phyloP scores from a whole-genome alignment of 768 basidiomycete species.

The Phaffia australis region DNA sequence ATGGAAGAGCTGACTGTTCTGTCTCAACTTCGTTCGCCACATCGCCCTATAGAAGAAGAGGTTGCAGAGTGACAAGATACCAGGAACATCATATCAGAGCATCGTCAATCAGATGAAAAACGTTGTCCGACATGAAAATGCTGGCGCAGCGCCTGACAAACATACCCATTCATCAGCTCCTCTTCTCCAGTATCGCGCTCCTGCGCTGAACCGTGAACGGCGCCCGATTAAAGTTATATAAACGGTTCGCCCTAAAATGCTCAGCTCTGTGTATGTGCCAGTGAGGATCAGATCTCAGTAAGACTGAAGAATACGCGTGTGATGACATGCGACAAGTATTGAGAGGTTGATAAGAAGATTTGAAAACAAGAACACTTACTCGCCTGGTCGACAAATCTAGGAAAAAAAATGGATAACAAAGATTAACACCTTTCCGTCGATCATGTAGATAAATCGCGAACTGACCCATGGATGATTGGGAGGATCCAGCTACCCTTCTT shows the following conservation, averaged over 20 bases:
- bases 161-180: slow-evolving; percentile 84
- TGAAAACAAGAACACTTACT: slow-evolving; percentile 49
- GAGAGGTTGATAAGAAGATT: not conserved
- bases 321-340: not conserved
- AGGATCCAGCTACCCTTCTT: slow-evolving; percentile 65
- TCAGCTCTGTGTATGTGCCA: slow-evolving; percentile 54
- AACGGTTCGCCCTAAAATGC: slow-evolving; percentile 75
- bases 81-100: slow-evolving; percentile 1
- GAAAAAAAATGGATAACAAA: not conserved
- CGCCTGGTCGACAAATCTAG: slow-evolving; percentile 80
- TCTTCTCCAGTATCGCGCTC: slow-evolving; percentile 83
- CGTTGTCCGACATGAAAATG: no score
- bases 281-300: not conserved
- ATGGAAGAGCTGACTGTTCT: slow-evolving; percentile 51
- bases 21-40: slow-evolving; percentile 99
- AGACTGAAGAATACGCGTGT: not conserved
- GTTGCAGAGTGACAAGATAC: not conserved
- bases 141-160: not conserved
- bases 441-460: not conserved
- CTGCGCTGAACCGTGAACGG: slow-evolving; percentile 87
- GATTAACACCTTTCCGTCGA: not conserved
- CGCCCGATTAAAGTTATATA: slow-evolving; percentile 93
- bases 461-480: slow-evolving; percentile 70
- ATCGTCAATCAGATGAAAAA: not conserved
- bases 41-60: slow-evolving; percentile 57